phyloP scores from a whole-genome alignment of 1,139 yeast species.

The Yamadazyma membranifaciens region DNA sequence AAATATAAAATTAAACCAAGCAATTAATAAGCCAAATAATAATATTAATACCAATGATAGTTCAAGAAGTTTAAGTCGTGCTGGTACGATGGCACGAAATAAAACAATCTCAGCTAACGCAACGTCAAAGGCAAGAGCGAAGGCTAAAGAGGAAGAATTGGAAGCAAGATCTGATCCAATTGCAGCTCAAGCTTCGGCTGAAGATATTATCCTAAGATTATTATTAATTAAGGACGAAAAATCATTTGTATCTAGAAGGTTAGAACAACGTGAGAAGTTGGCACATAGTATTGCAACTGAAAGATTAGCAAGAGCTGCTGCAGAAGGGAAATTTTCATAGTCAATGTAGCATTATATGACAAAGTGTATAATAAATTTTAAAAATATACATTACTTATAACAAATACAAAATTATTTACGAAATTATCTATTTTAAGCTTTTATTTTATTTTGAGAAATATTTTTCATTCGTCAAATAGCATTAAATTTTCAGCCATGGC shows the following conservation, averaged over 20 bases:
- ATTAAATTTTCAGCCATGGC: too few relatives aligned
- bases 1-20: not conserved
- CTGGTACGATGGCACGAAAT: conserved; percentile 59
- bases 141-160: conserved; percentile 49
- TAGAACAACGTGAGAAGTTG: conserved; percentile 61
- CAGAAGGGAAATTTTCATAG: conserved; percentile 33
- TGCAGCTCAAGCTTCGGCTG: conserved; percentile 56
- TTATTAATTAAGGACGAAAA: conserved; percentile 46
- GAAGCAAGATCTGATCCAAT: conserved; percentile 56
- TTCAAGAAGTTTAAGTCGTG: conserved; percentile 32
- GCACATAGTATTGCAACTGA: conserved; percentile 68
- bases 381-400: conserved; percentile 9
- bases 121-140: conserved; percentile 57
- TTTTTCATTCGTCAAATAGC: too few relatives aligned
- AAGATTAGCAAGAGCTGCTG: conserved; percentile 46
- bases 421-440: conserved; percentile 11
- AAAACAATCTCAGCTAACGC: conserved; percentile 75
- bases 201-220: conserved; percentile 66
- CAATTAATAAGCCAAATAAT: not conserved
- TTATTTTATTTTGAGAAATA: too few relatives aligned
- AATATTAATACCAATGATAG: conserved; percentile 5
- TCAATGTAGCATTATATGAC: not conserved
- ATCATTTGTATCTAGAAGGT: conserved; percentile 49
- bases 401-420: not conserved
- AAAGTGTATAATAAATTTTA: conserved; percentile 2